phyloP scores from a whole-genome alignment of 768 basidiomycete species.

The Mycena belliarum region DNA sequence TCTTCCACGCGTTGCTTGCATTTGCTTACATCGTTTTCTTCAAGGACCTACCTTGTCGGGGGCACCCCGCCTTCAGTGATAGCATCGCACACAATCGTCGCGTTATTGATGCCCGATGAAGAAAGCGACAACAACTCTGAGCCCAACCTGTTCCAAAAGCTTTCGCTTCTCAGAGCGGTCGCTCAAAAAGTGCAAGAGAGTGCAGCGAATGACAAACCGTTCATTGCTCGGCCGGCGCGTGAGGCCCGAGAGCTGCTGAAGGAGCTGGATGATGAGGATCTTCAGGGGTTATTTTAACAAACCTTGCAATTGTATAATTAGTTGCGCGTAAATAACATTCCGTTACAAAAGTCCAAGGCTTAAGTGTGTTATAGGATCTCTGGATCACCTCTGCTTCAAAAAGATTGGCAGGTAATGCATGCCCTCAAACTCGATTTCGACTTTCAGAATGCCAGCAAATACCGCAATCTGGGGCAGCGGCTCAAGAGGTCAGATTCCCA shows the following conservation, averaged over 20 bases:
- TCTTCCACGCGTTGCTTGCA: neutral
- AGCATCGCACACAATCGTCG: conserved; percentile 60
- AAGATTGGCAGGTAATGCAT: no score
- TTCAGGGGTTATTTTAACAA: conserved; percentile 45
- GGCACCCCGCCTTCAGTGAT: conserved; percentile 70
- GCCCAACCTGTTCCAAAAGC: conserved; percentile 64
- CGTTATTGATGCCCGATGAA: conserved; percentile 53
- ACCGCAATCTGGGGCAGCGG: no score
- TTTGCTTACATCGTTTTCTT: conserved; percentile 2
- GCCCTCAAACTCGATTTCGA: no score
- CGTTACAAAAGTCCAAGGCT: no score
- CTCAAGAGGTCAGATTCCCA: no score
- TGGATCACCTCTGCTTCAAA: no score
- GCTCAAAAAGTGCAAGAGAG: conserved; percentile 75
- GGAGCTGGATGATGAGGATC: conserved; percentile 41
- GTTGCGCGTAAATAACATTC: no score
- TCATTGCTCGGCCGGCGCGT: conserved; percentile 76
- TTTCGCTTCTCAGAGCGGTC: conserved; percentile 60
- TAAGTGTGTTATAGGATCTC: no score
- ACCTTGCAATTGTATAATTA: neutral
- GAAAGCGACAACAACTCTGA: conserved; percentile 34
- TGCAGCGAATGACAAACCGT: conserved; percentile 65
- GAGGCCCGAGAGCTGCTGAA: conserved; percentile 78
- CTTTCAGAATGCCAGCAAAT: no score
- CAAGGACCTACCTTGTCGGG: conserved; percentile 60